Percentiles rank a stretch among this genome's conserved stretches.
Evolutionary conservation across 768 basidiomycete species (phyloP).

Genomic region (Arthromyces matolae): DNA sequence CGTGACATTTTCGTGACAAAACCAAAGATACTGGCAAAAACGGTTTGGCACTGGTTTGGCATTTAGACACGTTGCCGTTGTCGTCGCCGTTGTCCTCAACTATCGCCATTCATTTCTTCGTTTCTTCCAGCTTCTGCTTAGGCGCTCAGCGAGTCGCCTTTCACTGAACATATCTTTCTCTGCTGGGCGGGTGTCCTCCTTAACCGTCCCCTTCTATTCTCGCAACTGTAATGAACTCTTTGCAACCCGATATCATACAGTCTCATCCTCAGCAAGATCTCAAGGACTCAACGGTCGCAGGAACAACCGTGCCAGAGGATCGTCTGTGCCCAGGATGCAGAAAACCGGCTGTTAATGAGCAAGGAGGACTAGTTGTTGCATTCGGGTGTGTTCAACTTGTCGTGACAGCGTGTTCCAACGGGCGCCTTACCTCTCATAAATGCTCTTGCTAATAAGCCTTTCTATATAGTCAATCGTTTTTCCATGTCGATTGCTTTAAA

Average conservation of each 20-base stretch:
- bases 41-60: slow-evolving; percentile 1
- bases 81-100: slow-evolving; percentile 14
- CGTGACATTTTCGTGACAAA: too few relatives aligned
- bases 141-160: slow-evolving; percentile 28
- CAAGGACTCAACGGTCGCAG: slow-evolving; percentile 16
- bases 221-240: slow-evolving; percentile 25
- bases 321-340: slow-evolving; percentile 81
- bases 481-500: slow-evolving; percentile 93
- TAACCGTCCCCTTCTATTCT: slow-evolving; percentile 1
- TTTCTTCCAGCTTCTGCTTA: slow-evolving; percentile 13
- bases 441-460: slow-evolving; percentile 1
- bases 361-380: slow-evolving; percentile 87
- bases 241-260: slow-evolving; percentile 18
- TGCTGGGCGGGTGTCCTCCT: slow-evolving; percentile 10
- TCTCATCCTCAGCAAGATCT: slow-evolving; percentile 26
- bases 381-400: slow-evolving; percentile 70
- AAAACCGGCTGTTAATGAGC: slow-evolving; percentile 72
- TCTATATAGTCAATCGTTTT: slow-evolving; percentile 75
- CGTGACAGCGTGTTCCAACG: slow-evolving; percentile 3
- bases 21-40: too few relatives aligned
- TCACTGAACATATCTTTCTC: slow-evolving; percentile 11
- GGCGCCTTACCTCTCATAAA: background rate
- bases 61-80: slow-evolving; percentile 16
- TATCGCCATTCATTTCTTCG: slow-evolving; percentile 14
- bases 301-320: slow-evolving; percentile 40